A percentile compares a stretch with the other conserved stretches of the same genome.
Evolutionary conservation across 768 basidiomycete species (phyloP).

Genomic region (Leccinum imitatum): DNA sequence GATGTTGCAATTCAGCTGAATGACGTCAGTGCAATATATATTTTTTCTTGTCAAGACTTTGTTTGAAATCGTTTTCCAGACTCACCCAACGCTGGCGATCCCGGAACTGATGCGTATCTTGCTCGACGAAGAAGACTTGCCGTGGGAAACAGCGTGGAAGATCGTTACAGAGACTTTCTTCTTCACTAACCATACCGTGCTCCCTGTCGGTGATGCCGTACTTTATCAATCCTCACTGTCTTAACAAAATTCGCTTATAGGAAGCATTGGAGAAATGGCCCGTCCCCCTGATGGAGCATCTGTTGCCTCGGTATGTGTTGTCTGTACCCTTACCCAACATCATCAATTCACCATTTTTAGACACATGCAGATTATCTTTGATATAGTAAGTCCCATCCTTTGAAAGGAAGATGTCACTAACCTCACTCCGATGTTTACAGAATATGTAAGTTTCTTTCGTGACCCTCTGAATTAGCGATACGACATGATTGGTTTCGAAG

Average conservation of each 20-base stretch:
- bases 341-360: constrained; percentile 30
- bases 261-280: constrained; percentile 93
- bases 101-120: constrained; percentile 93
- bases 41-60: not conserved
- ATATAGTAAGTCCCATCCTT: constrained; percentile 59
- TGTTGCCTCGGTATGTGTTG: constrained; percentile 68
- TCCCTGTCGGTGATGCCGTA: constrained; percentile 58
- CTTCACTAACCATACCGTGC: constrained; percentile 94
- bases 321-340: constrained; percentile 2
- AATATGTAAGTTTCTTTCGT: constrained; percentile 29
- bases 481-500: constrained; percentile 10
- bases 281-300: constrained; percentile 78
- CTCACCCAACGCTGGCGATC: constrained; percentile 93
- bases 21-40: constrained; percentile 52
- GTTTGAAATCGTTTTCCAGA: constrained; percentile 43
- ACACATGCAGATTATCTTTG: constrained; percentile 91
- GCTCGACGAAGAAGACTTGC: constrained; percentile 86
- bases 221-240: not conserved
- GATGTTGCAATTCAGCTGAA: constrained; percentile 95
- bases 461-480: not conserved
- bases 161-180: constrained; percentile 91
- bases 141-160: constrained; percentile 84
- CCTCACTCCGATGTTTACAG: constrained; percentile 32
- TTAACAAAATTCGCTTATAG: constrained; percentile 32
- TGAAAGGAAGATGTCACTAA: constrained; percentile 2